Evolutionary conservation across 2,329 filamentous ascomycete genomes (phyloP), one percentile per base, ranked within the genome.

Genomic region (Fusarium mangiferae): DNA sequence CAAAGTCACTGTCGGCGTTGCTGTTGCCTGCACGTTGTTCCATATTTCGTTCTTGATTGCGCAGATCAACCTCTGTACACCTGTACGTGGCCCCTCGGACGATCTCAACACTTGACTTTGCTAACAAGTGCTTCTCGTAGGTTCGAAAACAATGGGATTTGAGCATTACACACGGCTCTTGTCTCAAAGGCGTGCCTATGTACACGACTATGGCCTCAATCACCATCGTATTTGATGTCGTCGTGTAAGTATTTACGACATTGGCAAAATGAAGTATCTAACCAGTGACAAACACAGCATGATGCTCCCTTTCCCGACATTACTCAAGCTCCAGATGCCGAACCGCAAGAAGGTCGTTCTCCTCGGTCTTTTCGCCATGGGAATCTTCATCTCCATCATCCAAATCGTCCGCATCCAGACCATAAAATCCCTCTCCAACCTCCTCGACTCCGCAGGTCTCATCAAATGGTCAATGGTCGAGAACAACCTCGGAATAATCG

Each of bases 391-490:
- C 48, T 87, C 85, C 10, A 70, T 86, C 52, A 86, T 88, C 63
- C 86, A 88, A 72, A 83, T 87, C 63, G 82, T 88, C 67, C 86
- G 86, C 20, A 85, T 88, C 64, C 82, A 84, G 63, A 87, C 84
- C n/a, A 84, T 88, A 68, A 80, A 81, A 42, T 82, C 79, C 20
- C 81, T 87, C 7, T 71, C 77, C 38, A 84, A 84, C 74, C 85
- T 85, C 66, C 82, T 85, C 39, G 84, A 88, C 76, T 85, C 82
- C 6, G 80, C 83, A 10, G 67, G 77, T 3, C 76, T 84, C 28
- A 82, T 87, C 56, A 79, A 83, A 39, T 87, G 85, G 85, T 87
- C 85, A 1, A 79, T 81, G 18, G 74, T 87, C n/a, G 85, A 87
- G 72, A 82, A 82, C 59, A 82, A 84, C 63, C 78, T 86, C 5